Base-by-base conservation (phyloP, 441 rosid species). In the Flueggea neowawraea region DNA sequence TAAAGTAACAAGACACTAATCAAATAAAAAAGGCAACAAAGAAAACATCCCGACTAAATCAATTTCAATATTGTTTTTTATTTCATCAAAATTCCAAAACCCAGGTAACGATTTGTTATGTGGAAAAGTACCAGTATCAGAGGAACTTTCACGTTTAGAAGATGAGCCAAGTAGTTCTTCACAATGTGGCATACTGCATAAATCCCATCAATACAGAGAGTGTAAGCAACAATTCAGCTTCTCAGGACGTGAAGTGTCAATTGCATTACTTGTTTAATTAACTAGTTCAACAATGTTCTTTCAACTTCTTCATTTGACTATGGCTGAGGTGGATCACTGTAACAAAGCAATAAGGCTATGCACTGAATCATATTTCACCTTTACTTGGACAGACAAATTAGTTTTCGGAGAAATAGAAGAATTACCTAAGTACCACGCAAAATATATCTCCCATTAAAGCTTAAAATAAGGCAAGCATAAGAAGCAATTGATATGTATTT, bases 81-180 rank as follows among this genome's bases (percentile, higher is more conserved):
- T 36, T 36, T 36, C 41, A 36, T 36, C 9, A 5, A 36, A 5
- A 1, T 36, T 36, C 4, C 41, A 36, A 36, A 8, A 36, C 6
- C 41, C 9, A 36, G 6, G 41, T 1, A 36, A 36, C 9, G 4
- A 36, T 8, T 36, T n/a, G 14, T 45, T 39, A 31, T 50, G 31
- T 11, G 10, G 55, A 32, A 43, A 51, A 54, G 43, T 82, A 93
- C 97, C 97, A 93, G 79, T 61, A 93, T 87, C 76, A 93, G 66
- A 59, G 98, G 97, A 75, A 93, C 83, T 80, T 90, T 90, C 52
- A 62, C 75, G 65, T 84, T 78, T 31, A 93, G 78, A 67, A 79
- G 77, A 67, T 79, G 85, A 57, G 98, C 93, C 56, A 90, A 76
- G 80, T 84, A 93, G 76, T 93, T 90, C 95, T 93, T 93, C 80